Evolutionary conservation across 2,329 filamentous ascomycete genomes (phyloP), one percentile per base, ranked within the genome.

Genomic region (Lecanicillium sp.): DNA sequence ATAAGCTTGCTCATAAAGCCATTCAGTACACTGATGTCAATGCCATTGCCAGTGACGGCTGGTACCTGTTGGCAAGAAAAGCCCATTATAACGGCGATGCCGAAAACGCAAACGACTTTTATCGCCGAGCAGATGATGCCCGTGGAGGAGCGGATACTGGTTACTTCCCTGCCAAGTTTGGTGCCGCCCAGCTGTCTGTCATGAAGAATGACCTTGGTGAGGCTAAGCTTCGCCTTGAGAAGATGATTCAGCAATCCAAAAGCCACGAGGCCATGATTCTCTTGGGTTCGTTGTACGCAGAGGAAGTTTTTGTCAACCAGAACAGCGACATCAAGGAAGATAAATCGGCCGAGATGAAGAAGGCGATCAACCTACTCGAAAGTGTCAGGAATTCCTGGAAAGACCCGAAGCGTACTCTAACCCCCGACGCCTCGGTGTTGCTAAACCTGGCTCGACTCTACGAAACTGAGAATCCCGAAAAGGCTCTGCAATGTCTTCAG

Each of bases 21-120:
- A 95, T 98, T 45, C 87, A 95, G 54, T 83, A 86, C 52, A 96
- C 92, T 3, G 92, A 98, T 55, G 86, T 96, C 50, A 95, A 95
- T 58, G 86, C 89, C 4, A 87, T 96, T 58, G 90, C 90, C 17
- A 95, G 90, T 62, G 94, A 98, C 56, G 94, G 92, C 27, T 96
- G 90, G 89, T 98, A 95, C 61, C 65, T 96, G 8, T 75, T 96
- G 29, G 92, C 88, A 19, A 75, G 89, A 44, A 95, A 94, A 57
- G 86, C 90, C 46, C 92, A 98, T 56, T 86, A 87, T 48, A 75
- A 79, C 42, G 83, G 83, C 30, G 80, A 95, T 42, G 63, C 77
- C 6, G 71, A 81, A 15, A 81, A 79, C 41, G 90, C 92, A 2
- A 78, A 75, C 15, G 86, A 95, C 52, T 94, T 83, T 59, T 98